Percentiles rank a stretch among this genome's conserved stretches.
Conservation (phyloP, 352 stramenopile species). For the Globisporangium lucens region DNA sequence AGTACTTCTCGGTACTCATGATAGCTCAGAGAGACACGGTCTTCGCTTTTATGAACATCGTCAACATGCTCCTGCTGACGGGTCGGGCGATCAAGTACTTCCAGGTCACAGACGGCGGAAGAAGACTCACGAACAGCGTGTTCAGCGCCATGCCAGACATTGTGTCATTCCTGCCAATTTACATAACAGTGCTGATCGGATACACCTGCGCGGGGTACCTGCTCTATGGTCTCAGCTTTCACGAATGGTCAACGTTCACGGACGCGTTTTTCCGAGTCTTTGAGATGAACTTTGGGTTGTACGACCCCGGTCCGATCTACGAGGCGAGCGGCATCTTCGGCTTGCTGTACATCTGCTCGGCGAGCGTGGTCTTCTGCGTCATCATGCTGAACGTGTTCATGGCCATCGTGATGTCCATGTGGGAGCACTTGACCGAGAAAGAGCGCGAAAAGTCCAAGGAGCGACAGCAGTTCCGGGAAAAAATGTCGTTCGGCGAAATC, state of each 20-base stretch:
- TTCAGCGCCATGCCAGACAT: conserved; percentile 69
- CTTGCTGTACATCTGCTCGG: conserved; percentile 62
- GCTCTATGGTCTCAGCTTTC: conserved; percentile 61
- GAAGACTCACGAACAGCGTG: conserved; percentile 57
- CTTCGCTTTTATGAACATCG: conserved; percentile 52
- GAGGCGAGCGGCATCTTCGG: conserved; percentile 57
- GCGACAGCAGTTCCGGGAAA: conserved; percentile 37
- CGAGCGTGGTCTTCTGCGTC: conserved; percentile 67
- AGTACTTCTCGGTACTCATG: conserved; percentile 27
- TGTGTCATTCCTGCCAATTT: conserved; percentile 71
- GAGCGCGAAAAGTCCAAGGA: conserved; percentile 46
- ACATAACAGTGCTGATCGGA: conserved; percentile 51
- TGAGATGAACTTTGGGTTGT: conserved; percentile 73
- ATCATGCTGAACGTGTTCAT: conserved; percentile 83
- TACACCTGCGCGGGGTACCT: conserved; percentile 67
- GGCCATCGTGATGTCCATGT: conserved; percentile 77
- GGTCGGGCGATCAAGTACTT: conserved; percentile 65
- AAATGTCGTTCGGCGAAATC: conserved; percentile 35
- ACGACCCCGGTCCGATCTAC: conserved; percentile 67
- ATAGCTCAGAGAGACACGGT: conserved; percentile 42
- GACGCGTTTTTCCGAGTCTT: conserved; percentile 65
- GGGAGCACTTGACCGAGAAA: conserved; percentile 50
- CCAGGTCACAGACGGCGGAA: conserved; percentile 60
- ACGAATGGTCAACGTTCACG: conserved; percentile 63
- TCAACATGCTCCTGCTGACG: conserved; percentile 66